Evolutionary conservation across 768 basidiomycete genomes (phyloP), one percentile per base, ranked within the genome.

Genomic region (Dioszegia crocea): DNA sequence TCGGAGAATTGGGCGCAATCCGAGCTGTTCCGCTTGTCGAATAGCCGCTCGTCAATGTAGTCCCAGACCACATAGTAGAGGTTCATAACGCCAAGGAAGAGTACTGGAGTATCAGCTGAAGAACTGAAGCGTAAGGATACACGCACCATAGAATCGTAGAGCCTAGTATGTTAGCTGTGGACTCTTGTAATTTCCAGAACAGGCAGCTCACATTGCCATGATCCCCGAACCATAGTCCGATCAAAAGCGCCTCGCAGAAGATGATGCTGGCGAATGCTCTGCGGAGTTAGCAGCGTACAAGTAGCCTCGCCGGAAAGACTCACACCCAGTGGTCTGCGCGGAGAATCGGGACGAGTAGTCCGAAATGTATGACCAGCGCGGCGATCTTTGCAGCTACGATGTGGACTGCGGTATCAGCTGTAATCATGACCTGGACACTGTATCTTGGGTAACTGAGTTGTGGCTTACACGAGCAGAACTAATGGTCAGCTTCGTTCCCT

Each of bases 161-260:
- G 70, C 65, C 70, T 71, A 49, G 21, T 19, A 23, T 52, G 31
- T 64, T 31, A 47, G 41, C 43, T 43, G 38, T 33, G 14, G n/a
- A 46, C 33, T 21, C 31, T 16, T 17, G 30, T 17, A 12, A 50
- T 16, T 26, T 33, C 21, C n/a, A 19, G 43, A 29, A 21, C 40
- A 51, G 4, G 36, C 2, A 2, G 60, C 56, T 49, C 0, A 63
- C 81, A 86, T 65, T 76, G 87, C 90, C 91, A 75, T 97, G 93
- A 71, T 87, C 90, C 43, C 92, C 85, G 74, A 94, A 96, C 92
- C 93, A 96, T 65, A 97, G 89, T 0, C 89, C 92, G 57, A 97
- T 83, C 46, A 97, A 80, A 23, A 96, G 78, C 9, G 83, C 91
- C 76, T 96, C 91, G 66, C 90, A 93, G 10, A 85, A 74, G 23